Evolutionary conservation across 306 rosid genomes (phyloP).

Genomic region (Vachellia pachyceras): DNA sequence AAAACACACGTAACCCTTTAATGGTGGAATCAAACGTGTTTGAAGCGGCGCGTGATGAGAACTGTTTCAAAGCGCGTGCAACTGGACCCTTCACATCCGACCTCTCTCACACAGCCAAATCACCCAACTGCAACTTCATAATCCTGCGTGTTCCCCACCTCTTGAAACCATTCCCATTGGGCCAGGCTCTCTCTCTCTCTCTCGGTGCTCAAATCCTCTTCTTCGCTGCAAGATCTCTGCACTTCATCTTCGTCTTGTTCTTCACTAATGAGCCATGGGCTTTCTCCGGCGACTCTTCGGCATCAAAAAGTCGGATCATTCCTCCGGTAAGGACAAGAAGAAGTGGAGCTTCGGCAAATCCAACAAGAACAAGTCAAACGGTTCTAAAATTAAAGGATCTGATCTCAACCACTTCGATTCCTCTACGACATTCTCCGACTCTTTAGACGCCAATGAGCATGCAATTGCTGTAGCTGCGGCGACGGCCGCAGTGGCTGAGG

Average conservation of each 20-base stretch:
- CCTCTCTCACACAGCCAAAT: constrained; percentile 6
- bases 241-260: not conserved
- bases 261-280: constrained; percentile 62
- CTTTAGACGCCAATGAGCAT: constrained; percentile 70
- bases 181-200: not conserved
- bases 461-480: constrained; percentile 96
- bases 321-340: constrained; percentile 39
- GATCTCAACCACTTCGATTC: constrained; percentile 33
- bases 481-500: constrained; percentile 92
- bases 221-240: not conserved
- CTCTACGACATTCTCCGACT: constrained; percentile 25
- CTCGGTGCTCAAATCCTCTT: not conserved
- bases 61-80: constrained; percentile 13
- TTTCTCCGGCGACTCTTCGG: constrained; percentile 91
- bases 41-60: not conserved
- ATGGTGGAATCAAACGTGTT: too few relatives aligned
- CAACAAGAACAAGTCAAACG: constrained; percentile 17
- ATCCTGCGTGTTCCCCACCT: constrained; percentile 23
- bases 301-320: constrained; percentile 42
- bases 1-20: too few relatives aligned
- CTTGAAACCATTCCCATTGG: not conserved
- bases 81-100: not conserved
- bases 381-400: not conserved
- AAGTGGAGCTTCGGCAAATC: constrained; percentile 51
- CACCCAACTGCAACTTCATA: constrained; percentile 31